Evolutionary conservation across 139 green algal species (phyloP).

Genomic region (Chlorella sp.): DNA sequence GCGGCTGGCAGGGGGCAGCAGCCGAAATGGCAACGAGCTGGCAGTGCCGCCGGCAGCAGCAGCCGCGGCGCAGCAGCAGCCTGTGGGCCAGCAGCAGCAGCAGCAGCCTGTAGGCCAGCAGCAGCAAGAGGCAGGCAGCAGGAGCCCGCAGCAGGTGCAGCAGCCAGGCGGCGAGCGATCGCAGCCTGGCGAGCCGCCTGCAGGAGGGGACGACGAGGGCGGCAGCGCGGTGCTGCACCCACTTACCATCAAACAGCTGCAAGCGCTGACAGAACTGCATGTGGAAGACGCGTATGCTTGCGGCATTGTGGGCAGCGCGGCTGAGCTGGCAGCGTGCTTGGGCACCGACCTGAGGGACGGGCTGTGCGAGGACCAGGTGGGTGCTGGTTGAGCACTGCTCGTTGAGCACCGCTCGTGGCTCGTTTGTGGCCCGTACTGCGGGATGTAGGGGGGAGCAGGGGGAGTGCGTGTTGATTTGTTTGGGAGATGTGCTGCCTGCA

Average conservation of each 20-base stretch:
- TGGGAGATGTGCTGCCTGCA: no score
- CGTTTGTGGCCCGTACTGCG: no score
- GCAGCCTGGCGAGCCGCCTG: slow-evolving; percentile 30
- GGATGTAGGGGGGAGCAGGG: no score
- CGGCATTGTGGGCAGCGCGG: slow-evolving; percentile 16
- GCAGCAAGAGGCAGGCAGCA: not conserved
- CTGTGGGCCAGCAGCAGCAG: not conserved
- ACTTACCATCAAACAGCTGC: slow-evolving; percentile 11
- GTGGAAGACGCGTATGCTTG: not conserved
- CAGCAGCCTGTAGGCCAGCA: not conserved
- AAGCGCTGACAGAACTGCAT: slow-evolving; percentile 32
- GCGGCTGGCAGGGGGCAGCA: not conserved
- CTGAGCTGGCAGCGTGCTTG: slow-evolving; percentile 32
- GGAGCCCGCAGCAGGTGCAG: not conserved
- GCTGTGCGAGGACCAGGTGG: slow-evolving; percentile 11
- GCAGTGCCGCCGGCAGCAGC: not conserved
- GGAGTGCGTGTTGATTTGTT: not conserved
- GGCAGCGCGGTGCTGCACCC: slow-evolving; percentile 44
- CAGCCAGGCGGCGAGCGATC: not conserved
- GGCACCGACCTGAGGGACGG: slow-evolving; percentile 27
- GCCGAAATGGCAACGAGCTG: not conserved
- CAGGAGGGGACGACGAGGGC: slow-evolving; percentile 58
- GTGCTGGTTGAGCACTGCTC: not conserved
- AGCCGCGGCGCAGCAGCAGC: not conserved
- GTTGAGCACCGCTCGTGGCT: no score